These are phyloP conservation scores for Cytospora paraplurivora DNA, from an alignment of 2,329 filamentous ascomycete genomes.

Conservation along the genomic window DNA sequence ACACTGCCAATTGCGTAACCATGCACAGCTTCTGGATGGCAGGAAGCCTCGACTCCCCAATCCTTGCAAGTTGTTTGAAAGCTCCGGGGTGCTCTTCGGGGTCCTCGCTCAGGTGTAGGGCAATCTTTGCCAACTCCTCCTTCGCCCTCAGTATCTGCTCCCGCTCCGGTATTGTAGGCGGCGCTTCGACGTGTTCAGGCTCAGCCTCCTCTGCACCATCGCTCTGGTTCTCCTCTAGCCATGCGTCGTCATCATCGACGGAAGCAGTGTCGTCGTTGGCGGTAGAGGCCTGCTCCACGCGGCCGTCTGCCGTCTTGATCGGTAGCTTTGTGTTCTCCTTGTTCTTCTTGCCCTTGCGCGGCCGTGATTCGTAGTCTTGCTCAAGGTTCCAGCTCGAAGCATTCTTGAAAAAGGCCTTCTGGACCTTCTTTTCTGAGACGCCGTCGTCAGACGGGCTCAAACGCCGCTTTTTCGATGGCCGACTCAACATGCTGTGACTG, in stretches of 20 bases:
- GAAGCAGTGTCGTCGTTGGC: constrained; percentile 62
- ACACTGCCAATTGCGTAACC: constrained; percentile 84
- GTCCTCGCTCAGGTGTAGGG: constrained; percentile 80
- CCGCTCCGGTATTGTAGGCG: constrained; percentile 69
- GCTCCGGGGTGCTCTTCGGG: constrained; percentile 85
- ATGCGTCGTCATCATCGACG: constrained; percentile 60
- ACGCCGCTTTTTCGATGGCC: constrained; percentile 59
- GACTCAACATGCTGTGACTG: constrained; percentile 46
- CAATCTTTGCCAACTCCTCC: constrained; percentile 86
- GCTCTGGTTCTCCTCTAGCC: constrained; percentile 64
- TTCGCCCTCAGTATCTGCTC: constrained; percentile 86
- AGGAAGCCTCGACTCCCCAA: constrained; percentile 68
- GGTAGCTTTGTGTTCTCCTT: constrained; percentile 76
- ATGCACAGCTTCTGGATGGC: constrained; percentile 85
- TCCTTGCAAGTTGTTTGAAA: constrained; percentile 75
- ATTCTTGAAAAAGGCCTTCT: constrained; percentile 69
- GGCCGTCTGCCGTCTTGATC: constrained; percentile 82
- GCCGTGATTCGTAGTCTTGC: constrained; percentile 82
- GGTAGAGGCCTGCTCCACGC: constrained; percentile 51
- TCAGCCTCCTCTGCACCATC: constrained; percentile 52
- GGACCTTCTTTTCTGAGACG: constrained; percentile 43
- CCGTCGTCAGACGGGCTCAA: constrained; percentile 55
- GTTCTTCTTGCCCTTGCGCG: constrained; percentile 72
- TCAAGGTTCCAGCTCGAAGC: constrained; percentile 88
- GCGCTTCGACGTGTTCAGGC: constrained; percentile 44